Percentiles rank a stretch among this genome's conserved stretches.
These are phyloP conservation scores for Fraxinus quadrangulata DNA, from an alignment of 257 asterid species.

Conservation along the genomic window DNA sequence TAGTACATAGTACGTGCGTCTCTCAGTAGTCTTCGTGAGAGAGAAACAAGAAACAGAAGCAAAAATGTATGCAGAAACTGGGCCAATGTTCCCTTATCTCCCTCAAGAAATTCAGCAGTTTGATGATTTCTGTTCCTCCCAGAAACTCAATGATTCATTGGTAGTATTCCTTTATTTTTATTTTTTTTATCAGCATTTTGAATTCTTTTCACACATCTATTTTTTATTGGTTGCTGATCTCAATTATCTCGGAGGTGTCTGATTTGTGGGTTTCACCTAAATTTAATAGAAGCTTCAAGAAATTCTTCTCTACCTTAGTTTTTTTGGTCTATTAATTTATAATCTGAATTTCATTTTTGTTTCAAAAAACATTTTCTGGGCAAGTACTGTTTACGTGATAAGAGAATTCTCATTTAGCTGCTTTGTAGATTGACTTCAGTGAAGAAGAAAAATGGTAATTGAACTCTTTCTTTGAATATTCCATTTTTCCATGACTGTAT, in stretches of 20 bases:
- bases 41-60: background rate
- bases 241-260: background rate
- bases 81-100: conserved; percentile 62
- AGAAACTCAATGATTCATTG: conserved; percentile 56
- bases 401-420: conserved; percentile 23
- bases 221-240: background rate
- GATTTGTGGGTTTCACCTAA: background rate
- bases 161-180: conserved; percentile 31
- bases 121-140: conserved; percentile 57
- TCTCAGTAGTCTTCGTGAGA: background rate
- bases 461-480: conserved; percentile 23
- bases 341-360: conserved; percentile 7
- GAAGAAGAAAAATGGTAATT: conserved; percentile 12
- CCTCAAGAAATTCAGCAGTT: conserved; percentile 64
- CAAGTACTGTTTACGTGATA: background rate
- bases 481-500: conserved; percentile 25
- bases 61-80: conserved; percentile 79
- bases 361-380: conserved; percentile 11
- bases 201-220: background rate
- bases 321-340: conserved; percentile 10
- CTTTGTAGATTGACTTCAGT: conserved; percentile 14
- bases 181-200: conserved; percentile 25
- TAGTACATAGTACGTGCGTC: conserved; percentile 1
- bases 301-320: background rate
- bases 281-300: background rate